Conservation (phyloP, 371 early-diverging fungal genomes). For the Mortierella sp. region DNA sequence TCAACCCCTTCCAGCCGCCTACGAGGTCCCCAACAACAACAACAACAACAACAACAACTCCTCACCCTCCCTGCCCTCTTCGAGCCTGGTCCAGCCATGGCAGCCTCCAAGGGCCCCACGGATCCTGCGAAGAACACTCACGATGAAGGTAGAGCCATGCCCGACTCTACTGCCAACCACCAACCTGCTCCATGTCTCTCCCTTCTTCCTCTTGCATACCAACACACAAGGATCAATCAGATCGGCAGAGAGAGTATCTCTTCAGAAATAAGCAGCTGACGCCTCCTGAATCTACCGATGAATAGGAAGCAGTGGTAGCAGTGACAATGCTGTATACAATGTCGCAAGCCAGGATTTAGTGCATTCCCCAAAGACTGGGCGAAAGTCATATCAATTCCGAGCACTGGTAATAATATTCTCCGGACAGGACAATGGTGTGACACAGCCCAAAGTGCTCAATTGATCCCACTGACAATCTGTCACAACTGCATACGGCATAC, state of each 20-base stretch:
- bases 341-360: conserved; percentile 6
- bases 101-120: background rate
- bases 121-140: background rate
- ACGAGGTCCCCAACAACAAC: background rate
- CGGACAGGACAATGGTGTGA: background rate
- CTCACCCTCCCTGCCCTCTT: background rate
- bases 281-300: no score
- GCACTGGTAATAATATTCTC: conserved; percentile 43
- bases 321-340: conserved; percentile 7
- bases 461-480: background rate
- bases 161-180: background rate
- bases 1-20: background rate
- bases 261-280: background rate
- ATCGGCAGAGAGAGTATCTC: background rate
- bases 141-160: conserved; percentile 8
- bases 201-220: background rate
- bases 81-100: conserved; percentile 1
- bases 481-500: no score
- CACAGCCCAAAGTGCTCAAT: background rate
- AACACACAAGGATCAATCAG: background rate
- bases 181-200: background rate
- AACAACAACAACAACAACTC: background rate
- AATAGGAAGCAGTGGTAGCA: conserved; percentile 7
- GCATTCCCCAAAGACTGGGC: conserved; percentile 38
- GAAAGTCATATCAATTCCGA: conserved; percentile 55